A percentile compares a stretch with the other conserved stretches of the same genome.
Evolutionary conservation across 2,329 filamentous ascomycete species (phyloP).

Genomic region (Trichoderma sp.): DNA sequence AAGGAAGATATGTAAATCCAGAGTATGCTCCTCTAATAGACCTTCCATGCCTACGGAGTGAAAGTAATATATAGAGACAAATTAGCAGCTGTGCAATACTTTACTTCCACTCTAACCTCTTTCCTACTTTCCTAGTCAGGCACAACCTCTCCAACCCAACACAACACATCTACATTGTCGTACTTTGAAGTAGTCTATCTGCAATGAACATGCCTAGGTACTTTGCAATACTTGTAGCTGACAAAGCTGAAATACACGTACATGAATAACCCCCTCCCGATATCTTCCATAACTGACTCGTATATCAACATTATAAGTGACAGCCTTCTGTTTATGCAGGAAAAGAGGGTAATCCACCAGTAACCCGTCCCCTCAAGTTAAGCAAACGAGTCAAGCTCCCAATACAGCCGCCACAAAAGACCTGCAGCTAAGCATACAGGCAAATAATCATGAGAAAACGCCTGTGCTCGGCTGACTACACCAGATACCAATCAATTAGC

Average conservation of each 20-base stretch:
- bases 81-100: not conserved
- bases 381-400: not conserved
- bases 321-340: not conserved
- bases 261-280: not conserved
- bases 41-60: not conserved
- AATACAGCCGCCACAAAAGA: not conserved
- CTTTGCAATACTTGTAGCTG: not conserved
- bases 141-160: not conserved
- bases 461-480: not conserved
- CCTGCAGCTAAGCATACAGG: not conserved
- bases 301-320: not conserved
- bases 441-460: not conserved
- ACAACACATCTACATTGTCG: not conserved
- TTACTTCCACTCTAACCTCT: not conserved
- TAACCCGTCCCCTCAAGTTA: not conserved
- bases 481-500: not conserved
- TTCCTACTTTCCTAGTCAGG: not conserved
- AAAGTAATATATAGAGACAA: not conserved
- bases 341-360: not conserved
- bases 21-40: not conserved
- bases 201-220: not conserved
- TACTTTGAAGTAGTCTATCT: not conserved
- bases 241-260: not conserved
- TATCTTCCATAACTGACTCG: not conserved
- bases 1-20: not conserved